A percentile compares a stretch with the other conserved stretches of the same genome.
phyloP scores from a whole-genome alignment of 306 rosid genomes.

The Corylus avellana region DNA sequence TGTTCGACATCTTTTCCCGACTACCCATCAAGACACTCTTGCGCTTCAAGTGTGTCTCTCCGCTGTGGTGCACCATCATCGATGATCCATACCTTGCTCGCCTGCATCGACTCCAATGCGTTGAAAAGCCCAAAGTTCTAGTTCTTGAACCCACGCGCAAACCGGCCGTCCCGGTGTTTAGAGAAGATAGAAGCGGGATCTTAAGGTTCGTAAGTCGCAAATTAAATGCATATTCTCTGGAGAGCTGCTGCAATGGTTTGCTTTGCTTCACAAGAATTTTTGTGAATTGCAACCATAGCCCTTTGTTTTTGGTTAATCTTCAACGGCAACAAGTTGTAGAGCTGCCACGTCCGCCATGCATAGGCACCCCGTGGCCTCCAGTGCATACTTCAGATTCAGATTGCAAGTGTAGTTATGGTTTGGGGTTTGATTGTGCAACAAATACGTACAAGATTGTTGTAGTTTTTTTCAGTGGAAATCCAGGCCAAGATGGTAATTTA shows the following conservation, averaged over 20 bases:
- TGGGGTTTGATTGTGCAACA: neutral
- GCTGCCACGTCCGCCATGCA: too few relatives aligned
- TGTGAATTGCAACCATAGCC: neutral
- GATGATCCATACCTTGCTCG: neutral
- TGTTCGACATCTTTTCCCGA: neutral
- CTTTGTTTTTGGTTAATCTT: conserved; percentile 1
- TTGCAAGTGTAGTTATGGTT: neutral
- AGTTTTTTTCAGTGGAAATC: neutral
- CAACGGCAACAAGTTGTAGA: neutral
- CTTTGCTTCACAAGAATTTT: neutral
- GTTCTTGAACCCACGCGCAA: neutral
- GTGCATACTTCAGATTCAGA: too few relatives aligned
- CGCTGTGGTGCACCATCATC: neutral
- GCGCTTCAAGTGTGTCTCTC: neutral
- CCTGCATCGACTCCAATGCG: neutral
- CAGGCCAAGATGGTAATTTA: neutral
- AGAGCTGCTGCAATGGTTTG: neutral
- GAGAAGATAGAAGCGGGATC: neutral
- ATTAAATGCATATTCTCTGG: neutral
- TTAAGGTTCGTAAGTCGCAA: neutral
- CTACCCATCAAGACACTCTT: neutral
- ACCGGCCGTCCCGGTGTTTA: neutral
- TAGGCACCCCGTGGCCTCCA: too few relatives aligned
- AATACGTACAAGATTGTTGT: neutral
- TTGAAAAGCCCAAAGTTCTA: neutral